Conservation (phyloP, 2,329 filamentous ascomycete genomes). For the Tolypocladium amazonense region DNA sequence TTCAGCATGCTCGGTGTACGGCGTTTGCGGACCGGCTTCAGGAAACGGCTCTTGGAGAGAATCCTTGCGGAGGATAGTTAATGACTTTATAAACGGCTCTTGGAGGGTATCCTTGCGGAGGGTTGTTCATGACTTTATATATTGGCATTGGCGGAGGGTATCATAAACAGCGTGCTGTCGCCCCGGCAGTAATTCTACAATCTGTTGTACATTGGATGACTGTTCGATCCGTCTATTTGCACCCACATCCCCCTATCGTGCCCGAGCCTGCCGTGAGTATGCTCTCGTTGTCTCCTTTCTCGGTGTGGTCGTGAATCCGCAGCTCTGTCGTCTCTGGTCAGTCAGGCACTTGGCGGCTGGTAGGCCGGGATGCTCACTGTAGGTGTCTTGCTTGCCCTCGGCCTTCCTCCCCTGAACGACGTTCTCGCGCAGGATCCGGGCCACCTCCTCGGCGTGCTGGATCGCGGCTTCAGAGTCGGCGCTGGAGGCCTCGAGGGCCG, state of each 20-base stretch:
- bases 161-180: slow-evolving; percentile 7
- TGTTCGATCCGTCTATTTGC: slow-evolving; percentile 10
- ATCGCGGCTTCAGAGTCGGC: slow-evolving; percentile 55
- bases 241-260: slow-evolving; percentile 19
- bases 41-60: background rate
- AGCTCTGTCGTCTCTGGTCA: slow-evolving; percentile 46
- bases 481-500: slow-evolving; percentile 44
- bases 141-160: slow-evolving; percentile 5
- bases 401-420: slow-evolving; percentile 68
- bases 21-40: slow-evolving; percentile 12
- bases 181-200: slow-evolving; percentile 5
- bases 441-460: slow-evolving; percentile 71
- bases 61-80: background rate
- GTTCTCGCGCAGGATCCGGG: slow-evolving; percentile 69
- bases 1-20: slow-evolving; percentile 14
- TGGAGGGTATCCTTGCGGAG: too few species aligned
- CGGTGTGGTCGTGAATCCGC: slow-evolving; percentile 81
- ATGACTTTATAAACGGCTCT: background rate
- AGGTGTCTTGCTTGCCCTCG: slow-evolving; percentile 35
- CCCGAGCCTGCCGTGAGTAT: slow-evolving; percentile 53
- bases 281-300: slow-evolving; percentile 86
- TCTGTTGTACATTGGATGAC: slow-evolving; percentile 8
- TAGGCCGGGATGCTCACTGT: slow-evolving; percentile 38
- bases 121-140: too few species aligned
- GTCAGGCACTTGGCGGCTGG: background rate